Conservation (phyloP, 2,329 filamentous ascomycete genomes). For the Fusarium cicatricum region DNA sequence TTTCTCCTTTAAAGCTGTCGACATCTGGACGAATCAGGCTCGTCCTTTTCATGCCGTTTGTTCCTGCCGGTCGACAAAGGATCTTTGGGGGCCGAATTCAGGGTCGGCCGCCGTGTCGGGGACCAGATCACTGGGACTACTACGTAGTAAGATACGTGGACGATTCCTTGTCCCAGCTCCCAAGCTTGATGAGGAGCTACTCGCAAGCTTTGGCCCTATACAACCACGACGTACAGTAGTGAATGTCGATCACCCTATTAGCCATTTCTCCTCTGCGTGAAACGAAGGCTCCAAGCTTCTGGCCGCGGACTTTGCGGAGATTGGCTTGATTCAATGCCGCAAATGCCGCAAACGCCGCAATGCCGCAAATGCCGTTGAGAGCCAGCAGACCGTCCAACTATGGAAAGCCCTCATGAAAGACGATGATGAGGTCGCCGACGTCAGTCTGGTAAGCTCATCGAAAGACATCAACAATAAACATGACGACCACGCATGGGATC, state of each 20-base stretch:
- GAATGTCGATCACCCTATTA: constrained; percentile 26
- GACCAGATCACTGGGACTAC: constrained; percentile 36
- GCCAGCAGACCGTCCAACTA: too few relatives aligned
- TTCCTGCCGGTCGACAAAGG: constrained; percentile 23
- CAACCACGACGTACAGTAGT: too few relatives aligned
- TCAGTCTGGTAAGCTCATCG: constrained; percentile 5
- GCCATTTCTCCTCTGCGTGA: neutral
- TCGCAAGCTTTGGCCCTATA: constrained; percentile 1
- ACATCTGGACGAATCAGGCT: constrained; percentile 1
- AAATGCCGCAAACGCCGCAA: constrained; percentile 5
- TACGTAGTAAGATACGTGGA: neutral
- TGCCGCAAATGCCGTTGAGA: too few relatives aligned
- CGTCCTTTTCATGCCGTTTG: neutral
- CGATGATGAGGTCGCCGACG: neutral
- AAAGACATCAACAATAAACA: constrained; percentile 8
- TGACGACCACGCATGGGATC: constrained; percentile 3
- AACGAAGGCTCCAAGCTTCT: neutral
- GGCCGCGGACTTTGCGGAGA: constrained; percentile 14
- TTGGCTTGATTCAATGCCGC: neutral
- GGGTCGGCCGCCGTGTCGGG: constrained; percentile 31
- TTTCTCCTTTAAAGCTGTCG: neutral
- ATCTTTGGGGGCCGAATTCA: constrained; percentile 22
- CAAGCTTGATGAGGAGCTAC: neutral
- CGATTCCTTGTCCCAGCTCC: neutral
- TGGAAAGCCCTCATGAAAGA: too few relatives aligned